Evolutionary conservation across 2,329 filamentous ascomycete species (phyloP), one percentile per base, ranked within the genome.

Genomic region (Fusarium musae): DNA sequence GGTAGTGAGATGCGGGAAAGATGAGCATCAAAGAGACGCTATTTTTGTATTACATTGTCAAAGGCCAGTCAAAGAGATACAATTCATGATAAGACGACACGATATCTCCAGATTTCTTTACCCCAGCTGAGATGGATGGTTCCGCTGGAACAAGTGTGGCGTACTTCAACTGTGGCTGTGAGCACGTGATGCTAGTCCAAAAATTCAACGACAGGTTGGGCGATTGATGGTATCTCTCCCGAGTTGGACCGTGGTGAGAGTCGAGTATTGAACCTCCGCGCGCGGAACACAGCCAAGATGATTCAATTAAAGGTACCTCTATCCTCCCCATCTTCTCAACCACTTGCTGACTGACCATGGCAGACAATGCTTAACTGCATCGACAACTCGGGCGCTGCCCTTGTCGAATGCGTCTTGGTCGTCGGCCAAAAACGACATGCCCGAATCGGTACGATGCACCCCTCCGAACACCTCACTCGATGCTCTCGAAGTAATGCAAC

Each of bases 291-390:
- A 56, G 75, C 67, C 88, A 92, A 84, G 77, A 98, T 97, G 94
- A 97, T 97, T 85, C 94, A 96, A 89, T 85, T 96, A 88, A 96
- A 96, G 91, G 93, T 91, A 76, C 28, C 10, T 3, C 21, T 6
- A 17, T 9, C 2, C 3, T 15, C 5, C 5, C 5, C 8, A 4
- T 5, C 1, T 2, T 3, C 2, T 3, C 13, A 16, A 50, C 4
- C 23, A 17, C 39, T 9, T 28, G n/a, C 73, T 79, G 19, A 79
- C 58, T 1, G n/a, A 79, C 53, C 1, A 15, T 37, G 12, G 0
- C 77, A 98, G 96, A 93, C 95, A 82, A 94, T 99, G 90, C 90
- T 99, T 79, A 98, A 96, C 86, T 98, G 96, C 92, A 98, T 99
- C 90, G 96, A 99, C 92, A 99, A 98, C 88, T 98, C 96, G 75